phyloP scores from a whole-genome alignment of 805 yeast genomes.

The Ogataea corticis region DNA sequence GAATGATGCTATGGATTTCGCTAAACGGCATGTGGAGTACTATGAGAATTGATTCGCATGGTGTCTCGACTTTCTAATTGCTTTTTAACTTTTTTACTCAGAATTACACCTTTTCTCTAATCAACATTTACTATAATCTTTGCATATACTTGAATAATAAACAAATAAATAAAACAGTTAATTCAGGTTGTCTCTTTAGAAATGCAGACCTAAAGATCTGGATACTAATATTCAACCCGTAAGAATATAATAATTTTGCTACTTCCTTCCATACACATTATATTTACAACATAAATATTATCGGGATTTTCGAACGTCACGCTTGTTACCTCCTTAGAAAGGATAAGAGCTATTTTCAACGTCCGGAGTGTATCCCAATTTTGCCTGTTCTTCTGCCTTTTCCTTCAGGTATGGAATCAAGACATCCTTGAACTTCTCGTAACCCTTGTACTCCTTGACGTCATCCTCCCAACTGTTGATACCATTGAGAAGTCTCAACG shows the following conservation, averaged over 20 bases:
- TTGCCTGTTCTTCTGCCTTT: slow-evolving; percentile 50
- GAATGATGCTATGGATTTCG: slow-evolving; percentile 68
- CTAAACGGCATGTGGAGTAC: slow-evolving; percentile 76
- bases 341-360: slow-evolving; percentile 46
- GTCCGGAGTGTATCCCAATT: slow-evolving; percentile 40
- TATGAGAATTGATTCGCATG: slow-evolving; percentile 26
- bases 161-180: no score
- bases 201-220: no score
- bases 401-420: slow-evolving; percentile 54
- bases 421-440: slow-evolving; percentile 50
- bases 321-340: slow-evolving; percentile 31
- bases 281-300: background rate
- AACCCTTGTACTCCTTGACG: slow-evolving; percentile 63
- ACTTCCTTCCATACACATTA: background rate
- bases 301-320: background rate
- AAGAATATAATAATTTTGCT: no score
- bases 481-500: slow-evolving; percentile 59
- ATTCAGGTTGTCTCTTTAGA: no score
- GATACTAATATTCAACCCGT: no score
- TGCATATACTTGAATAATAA: slow-evolving; percentile 7
- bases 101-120: slow-evolving; percentile 4
- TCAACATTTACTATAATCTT: slow-evolving; percentile 10
- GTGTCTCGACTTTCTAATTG: background rate
- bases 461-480: slow-evolving; percentile 60
- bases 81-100: background rate